A percentile compares a stretch with the other conserved stretches of the same genome.
phyloP scores from a whole-genome alignment of 805 yeast species.

The Candida andamanensis region DNA sequence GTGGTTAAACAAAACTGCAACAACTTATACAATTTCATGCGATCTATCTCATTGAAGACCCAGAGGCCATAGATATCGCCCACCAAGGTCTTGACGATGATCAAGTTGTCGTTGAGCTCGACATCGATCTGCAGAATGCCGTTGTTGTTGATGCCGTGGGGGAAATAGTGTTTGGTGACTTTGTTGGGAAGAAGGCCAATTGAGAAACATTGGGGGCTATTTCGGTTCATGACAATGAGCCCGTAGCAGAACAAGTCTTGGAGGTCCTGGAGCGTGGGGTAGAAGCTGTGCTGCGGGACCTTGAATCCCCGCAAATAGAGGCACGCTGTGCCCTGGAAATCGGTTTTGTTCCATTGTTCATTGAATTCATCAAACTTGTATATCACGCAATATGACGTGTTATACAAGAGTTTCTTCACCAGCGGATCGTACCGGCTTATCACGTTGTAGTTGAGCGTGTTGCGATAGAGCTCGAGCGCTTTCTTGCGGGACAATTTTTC shows the following conservation, averaged over 20 bases:
- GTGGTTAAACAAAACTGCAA: slow-evolving; percentile 36
- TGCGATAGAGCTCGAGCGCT: slow-evolving; percentile 58
- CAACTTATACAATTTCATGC: slow-evolving; percentile 52
- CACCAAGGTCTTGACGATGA: slow-evolving; percentile 60
- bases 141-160: slow-evolving; percentile 23
- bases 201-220: slow-evolving; percentile 65
- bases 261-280: slow-evolving; percentile 24
- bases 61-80: slow-evolving; percentile 76
- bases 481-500: slow-evolving; percentile 38
- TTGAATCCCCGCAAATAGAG: slow-evolving; percentile 51
- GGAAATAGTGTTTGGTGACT: slow-evolving; percentile 41
- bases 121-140: slow-evolving; percentile 50
- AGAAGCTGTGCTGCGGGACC: slow-evolving; percentile 15
- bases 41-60: slow-evolving; percentile 66
- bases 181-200: slow-evolving; percentile 61
- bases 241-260: slow-evolving; percentile 58
- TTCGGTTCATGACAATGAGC: slow-evolving; percentile 61
- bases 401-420: slow-evolving; percentile 60
- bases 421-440: slow-evolving; percentile 72
- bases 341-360: slow-evolving; percentile 68
- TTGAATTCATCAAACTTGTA: slow-evolving; percentile 54
- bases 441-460: slow-evolving; percentile 69
- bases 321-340: slow-evolving; percentile 65
- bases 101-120: slow-evolving; percentile 63
- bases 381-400: slow-evolving; percentile 67